Evolutionary conservation across 2,329 filamentous ascomycete species (phyloP).

Genomic region (Pseudogymnoascus sp.): DNA sequence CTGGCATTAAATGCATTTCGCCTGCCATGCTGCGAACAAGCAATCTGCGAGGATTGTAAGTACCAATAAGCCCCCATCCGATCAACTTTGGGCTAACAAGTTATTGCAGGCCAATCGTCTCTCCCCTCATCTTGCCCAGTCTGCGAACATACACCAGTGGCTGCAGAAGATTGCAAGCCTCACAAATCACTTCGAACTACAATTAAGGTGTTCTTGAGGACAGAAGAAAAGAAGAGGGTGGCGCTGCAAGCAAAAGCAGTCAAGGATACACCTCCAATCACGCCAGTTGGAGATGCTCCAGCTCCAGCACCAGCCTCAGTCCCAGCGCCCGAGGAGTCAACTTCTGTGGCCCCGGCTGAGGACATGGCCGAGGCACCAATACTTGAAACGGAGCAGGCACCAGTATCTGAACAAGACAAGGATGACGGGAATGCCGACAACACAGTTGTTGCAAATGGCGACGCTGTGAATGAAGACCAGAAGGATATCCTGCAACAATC

Average conservation of each 20-base stretch:
- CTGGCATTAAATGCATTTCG: constrained; percentile 86
- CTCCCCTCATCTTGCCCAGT: constrained; percentile 78
- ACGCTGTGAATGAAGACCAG: constrained; percentile 20
- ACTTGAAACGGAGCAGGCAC: constrained; percentile 11
- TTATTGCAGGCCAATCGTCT: constrained; percentile 59
- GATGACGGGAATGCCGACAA: constrained; percentile 9
- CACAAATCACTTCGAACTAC: constrained; percentile 90
- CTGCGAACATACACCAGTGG: constrained; percentile 85
- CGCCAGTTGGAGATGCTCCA: constrained; percentile 20
- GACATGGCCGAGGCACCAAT: constrained; percentile 12
- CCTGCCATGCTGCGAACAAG: constrained; percentile 89
- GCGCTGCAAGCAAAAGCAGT: constrained; percentile 43
- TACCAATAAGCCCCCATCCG: constrained; percentile 6
- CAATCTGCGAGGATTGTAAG: constrained; percentile 82
- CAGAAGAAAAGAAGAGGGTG: constrained; percentile 82
- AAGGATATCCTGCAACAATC: constrained; percentile 32
- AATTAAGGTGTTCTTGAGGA: constrained; percentile 83
- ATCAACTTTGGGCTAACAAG: constrained; percentile 15
- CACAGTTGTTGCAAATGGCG: constrained; percentile 10
- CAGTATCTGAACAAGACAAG: constrained; percentile 10
- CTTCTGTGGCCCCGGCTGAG: constrained; percentile 5
- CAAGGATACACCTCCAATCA: constrained; percentile 30
- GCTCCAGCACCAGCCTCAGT: constrained; percentile 14
- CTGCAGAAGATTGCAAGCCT: constrained; percentile 75
- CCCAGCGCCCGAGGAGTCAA: constrained; percentile 10